Base-by-base conservation (phyloP, 2,329 filamentous ascomycete species). In the Colletotrichum tabaci region DNA sequence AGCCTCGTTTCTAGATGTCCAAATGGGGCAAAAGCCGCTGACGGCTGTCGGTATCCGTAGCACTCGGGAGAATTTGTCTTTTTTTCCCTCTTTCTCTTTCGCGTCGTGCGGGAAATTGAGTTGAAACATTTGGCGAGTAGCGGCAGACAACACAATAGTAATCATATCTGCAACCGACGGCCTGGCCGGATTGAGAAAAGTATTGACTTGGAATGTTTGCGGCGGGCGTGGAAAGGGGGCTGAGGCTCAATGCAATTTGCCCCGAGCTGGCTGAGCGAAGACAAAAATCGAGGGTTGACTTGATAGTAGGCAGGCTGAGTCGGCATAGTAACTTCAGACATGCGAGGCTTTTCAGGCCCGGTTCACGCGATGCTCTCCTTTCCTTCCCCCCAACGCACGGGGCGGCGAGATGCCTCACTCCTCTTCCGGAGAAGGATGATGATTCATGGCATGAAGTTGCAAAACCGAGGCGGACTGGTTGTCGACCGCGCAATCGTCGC, bases 161-260 rank as follows among this genome's bases (percentile, higher is more conserved):
- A 56, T 12, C 61, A 15, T 38, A 38, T 38, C 40, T 57, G 55
- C 63, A 30, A 56, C n/a, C 26, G 23, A 61, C 46, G 64, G 56
- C 42, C 40, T 57, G 35, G 56, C 64, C 53, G 57, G 30, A 30
- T 57, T 30, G 50, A 10, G 52, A 52, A 13, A 21, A 42, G 10
- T 35, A 58, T 30, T 30, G 65, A 58, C n/a, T 21, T 16, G 26
- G 53, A 68, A 53, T 60, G 35, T 69, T 60, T 58, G 13, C 65
- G 64, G 57, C 58, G 42, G 49, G 40, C 50, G 47, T 64, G 2
- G 8, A 35, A 35, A 63, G 53, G 68, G 52, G 68, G 68, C 68
- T 71, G 64, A 68, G 64, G 65, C 56, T 68, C 44, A 57, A 52
- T 71, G 68, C 40, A 71, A 68, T 71, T 68, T 68, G 68, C 68